These are phyloP conservation scores for Penicillium italicum DNA, from an alignment of 2,329 filamentous ascomycete genomes.

Conservation along the genomic window DNA sequence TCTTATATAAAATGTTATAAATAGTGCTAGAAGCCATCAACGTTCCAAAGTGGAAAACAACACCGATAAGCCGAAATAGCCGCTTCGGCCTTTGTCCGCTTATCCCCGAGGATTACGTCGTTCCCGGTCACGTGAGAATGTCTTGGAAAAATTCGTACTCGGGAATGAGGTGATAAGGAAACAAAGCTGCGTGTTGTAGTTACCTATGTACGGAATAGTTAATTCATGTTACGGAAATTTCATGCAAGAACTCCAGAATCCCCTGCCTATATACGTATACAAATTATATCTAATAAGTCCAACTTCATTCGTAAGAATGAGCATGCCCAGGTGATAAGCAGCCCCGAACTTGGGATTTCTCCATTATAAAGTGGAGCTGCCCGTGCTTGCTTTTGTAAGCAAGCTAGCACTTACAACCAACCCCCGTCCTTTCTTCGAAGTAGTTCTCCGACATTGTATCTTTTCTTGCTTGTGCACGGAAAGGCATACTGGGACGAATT, in stretches of 20 bases:
- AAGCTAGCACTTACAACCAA: slow-evolving; percentile 8
- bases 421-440: slow-evolving; percentile 12
- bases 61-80: background rate
- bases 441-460: slow-evolving; percentile 5
- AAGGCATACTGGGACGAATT: slow-evolving; percentile 25
- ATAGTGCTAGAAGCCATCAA: background rate
- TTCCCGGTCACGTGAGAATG: background rate
- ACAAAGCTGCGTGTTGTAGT: background rate
- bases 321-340: background rate
- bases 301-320: background rate
- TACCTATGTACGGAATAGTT: background rate
- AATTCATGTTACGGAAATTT: background rate
- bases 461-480: slow-evolving; percentile 15
- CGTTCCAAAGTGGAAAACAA: background rate
- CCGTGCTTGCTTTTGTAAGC: slow-evolving; percentile 21
- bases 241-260: background rate
- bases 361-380: slow-evolving; percentile 8
- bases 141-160: background rate
- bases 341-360: background rate
- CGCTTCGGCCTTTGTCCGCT: slow-evolving; percentile 4
- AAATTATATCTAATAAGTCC: background rate
- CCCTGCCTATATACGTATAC: background rate
- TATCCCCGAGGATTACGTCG: slow-evolving; percentile 8
- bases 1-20: background rate
- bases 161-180: background rate